Conservation (phyloP, 2,329 filamentous ascomycete genomes). For the Clonostachys chloroleuca region DNA sequence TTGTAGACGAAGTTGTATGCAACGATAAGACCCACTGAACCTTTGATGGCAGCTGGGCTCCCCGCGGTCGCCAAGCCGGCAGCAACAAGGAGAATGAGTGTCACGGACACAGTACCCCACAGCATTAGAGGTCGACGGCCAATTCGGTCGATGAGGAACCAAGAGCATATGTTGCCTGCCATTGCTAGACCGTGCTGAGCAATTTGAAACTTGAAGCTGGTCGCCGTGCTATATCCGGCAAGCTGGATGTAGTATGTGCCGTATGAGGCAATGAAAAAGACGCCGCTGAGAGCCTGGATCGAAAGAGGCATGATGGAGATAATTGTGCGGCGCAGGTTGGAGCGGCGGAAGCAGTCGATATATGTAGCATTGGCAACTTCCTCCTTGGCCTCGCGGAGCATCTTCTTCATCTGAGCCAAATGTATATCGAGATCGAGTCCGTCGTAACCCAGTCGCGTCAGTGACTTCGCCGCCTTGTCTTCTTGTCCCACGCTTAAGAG, state of each 20-base stretch:
- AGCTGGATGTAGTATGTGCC: conserved; percentile 36
- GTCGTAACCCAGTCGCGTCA: conserved; percentile 20
- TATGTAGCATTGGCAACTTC: conserved; percentile 27
- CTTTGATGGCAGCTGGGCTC: conserved; percentile 14
- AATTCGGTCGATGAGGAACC: conserved; percentile 14
- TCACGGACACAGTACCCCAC: conserved; percentile 11
- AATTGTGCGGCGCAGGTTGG: conserved; percentile 29
- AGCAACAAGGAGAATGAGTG: conserved; percentile 17
- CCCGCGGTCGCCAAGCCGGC: conserved; percentile 14
- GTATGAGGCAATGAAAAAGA: conserved; percentile 23
- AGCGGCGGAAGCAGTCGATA: conserved; percentile 30
- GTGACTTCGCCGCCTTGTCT: conserved; percentile 23
- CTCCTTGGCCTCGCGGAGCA: conserved; percentile 20
- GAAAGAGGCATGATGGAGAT: conserved; percentile 28
- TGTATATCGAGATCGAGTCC: conserved; percentile 13
- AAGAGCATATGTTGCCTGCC: conserved; percentile 16
- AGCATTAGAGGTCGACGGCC: conserved; percentile 20
- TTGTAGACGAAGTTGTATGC: conserved; percentile 35
- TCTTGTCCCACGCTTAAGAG: conserved; percentile 23
- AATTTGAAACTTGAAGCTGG: conserved; percentile 26
- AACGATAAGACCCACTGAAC: conserved; percentile 25
- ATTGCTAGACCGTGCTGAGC: conserved; percentile 19
- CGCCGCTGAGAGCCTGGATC: conserved; percentile 27
- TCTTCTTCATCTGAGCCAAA: conserved; percentile 18
- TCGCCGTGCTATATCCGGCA: conserved; percentile 25